Evolutionary conservation across 2,329 filamentous ascomycete species (phyloP).

Genomic region (Dothistroma pini): DNA sequence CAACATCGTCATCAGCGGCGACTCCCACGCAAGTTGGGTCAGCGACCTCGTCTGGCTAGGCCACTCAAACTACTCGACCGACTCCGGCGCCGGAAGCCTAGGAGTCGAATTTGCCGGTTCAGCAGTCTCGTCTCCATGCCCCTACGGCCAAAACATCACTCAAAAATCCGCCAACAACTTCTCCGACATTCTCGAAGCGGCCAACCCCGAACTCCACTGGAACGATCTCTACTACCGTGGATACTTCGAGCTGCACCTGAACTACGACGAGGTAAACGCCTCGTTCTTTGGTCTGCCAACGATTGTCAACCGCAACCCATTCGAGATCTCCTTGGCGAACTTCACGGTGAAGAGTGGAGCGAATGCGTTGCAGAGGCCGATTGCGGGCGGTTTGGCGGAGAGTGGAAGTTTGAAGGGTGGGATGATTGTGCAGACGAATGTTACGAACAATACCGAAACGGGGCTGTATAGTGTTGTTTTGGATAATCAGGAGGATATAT

Average conservation of each 20-base stretch:
- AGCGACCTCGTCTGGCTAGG: constrained; percentile 46
- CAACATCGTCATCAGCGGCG: constrained; percentile 69
- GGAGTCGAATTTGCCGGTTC: constrained; percentile 58
- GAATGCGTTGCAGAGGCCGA: constrained; percentile 54
- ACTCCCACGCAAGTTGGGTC: constrained; percentile 63
- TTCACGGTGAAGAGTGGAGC: constrained; percentile 63
- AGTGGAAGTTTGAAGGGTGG: constrained; percentile 56
- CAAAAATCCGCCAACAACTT: constrained; percentile 50
- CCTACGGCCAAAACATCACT: constrained; percentile 58
- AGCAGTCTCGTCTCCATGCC: constrained; percentile 59
- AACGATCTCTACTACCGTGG: constrained; percentile 70
- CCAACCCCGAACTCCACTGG: constrained; percentile 66
- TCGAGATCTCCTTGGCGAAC: constrained; percentile 65
- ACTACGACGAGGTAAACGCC: constrained; percentile 56
- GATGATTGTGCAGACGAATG: constrained; percentile 35
- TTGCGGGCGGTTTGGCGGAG: constrained; percentile 51
- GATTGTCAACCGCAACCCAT: constrained; percentile 56
- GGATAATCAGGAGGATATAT: constrained; percentile 17
- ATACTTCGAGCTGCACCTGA: constrained; percentile 64
- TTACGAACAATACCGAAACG: constrained; percentile 36
- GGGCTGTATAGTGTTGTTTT: constrained; percentile 22
- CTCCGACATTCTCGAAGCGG: constrained; percentile 43
- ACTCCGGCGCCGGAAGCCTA: constrained; percentile 40
- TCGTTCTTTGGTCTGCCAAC: constrained; percentile 63
- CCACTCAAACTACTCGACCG: constrained; percentile 37